Percentiles rank a stretch among this genome's conserved stretches.
These are phyloP conservation scores for Malassezia arunalokei DNA, from an alignment of 1,284 basidiomycete genomes.

Conservation along the genomic window DNA sequence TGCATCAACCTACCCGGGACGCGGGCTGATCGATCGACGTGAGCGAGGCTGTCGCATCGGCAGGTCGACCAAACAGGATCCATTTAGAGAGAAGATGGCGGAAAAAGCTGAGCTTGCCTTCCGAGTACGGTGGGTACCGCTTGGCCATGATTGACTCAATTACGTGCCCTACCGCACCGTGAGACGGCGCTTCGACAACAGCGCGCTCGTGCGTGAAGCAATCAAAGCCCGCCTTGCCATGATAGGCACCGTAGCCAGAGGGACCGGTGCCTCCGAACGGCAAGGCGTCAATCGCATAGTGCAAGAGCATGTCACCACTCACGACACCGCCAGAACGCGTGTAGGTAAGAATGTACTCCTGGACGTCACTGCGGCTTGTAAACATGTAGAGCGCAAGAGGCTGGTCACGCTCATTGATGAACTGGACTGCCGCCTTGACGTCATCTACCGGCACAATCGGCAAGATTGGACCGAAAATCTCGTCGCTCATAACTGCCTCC, in stretches of 20 bases:
- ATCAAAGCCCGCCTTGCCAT: constrained; percentile 51
- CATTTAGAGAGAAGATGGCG: constrained; percentile 17
- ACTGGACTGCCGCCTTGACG: constrained; percentile 33
- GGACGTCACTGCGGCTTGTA: constrained; percentile 54
- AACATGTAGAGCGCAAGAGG: constrained; percentile 69
- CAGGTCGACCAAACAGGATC: constrained; percentile 25
- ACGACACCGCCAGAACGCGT: constrained; percentile 31
- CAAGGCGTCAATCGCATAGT: constrained; percentile 53
- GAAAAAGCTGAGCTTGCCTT: constrained; percentile 29
- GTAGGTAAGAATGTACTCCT: constrained; percentile 51
- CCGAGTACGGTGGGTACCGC: constrained; percentile 47
- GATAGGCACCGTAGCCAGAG: constrained; percentile 50
- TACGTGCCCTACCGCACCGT: constrained; percentile 36
- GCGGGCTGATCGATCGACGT: constrained; percentile 15
- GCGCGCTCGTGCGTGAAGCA: constrained; percentile 51
- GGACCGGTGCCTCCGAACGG: constrained; percentile 52
- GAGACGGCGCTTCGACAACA: constrained; percentile 48
- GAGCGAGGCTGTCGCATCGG: constrained; percentile 27
- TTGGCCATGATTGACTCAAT: constrained; percentile 43
- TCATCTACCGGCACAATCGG: constrained; percentile 62
- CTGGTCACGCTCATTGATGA: constrained; percentile 53
- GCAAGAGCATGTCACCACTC: constrained; percentile 24
- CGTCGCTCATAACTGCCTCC: constrained; percentile 56
- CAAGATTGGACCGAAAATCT: constrained; percentile 64
- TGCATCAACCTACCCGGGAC: constrained; percentile 2